These are phyloP conservation scores for button mushroom (Agaricus bisporus) DNA, from an alignment of 768 basidiomycete genomes.

Conservation along the genomic window DNA sequence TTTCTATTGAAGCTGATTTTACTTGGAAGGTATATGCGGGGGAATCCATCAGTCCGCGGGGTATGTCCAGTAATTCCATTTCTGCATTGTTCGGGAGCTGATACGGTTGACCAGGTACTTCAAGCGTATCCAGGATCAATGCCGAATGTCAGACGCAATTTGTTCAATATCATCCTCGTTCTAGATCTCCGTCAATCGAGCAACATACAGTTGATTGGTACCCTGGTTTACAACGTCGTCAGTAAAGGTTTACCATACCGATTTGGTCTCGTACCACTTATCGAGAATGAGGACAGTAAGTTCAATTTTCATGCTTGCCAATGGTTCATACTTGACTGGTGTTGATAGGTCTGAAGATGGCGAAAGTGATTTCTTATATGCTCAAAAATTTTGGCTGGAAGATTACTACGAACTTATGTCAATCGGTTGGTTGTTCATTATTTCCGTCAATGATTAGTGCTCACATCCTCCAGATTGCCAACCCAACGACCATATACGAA, in stretches of 20 bases:
- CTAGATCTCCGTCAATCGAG: constrained; percentile 69
- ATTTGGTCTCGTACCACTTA: constrained; percentile 79
- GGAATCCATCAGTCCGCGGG: constrained; percentile 41
- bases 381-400: constrained; percentile 57
- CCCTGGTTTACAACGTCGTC: constrained; percentile 65
- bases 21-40: constrained; percentile 41
- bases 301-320: not conserved
- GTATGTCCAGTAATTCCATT: constrained; percentile 25
- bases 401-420: constrained; percentile 57
- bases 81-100: not conserved
- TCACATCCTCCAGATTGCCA: not conserved
- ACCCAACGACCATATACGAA: not conserved
- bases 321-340: not conserved
- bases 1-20: not conserved
- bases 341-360: constrained; percentile 56
- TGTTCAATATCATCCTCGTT: constrained; percentile 78
- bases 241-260: constrained; percentile 68
- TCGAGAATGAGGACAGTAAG: constrained; percentile 44
- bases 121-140: constrained; percentile 82
- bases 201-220: constrained; percentile 57
- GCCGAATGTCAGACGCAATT: constrained; percentile 65
- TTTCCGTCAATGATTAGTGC: not conserved
- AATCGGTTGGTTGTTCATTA: constrained; percentile 31
- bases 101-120: constrained; percentile 45
- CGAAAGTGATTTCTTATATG: constrained; percentile 64